A percentile compares a stretch with the other conserved stretches of the same genome.
Evolutionary conservation across 768 basidiomycete species (phyloP).

Genomic region (Collybia sordida): DNA sequence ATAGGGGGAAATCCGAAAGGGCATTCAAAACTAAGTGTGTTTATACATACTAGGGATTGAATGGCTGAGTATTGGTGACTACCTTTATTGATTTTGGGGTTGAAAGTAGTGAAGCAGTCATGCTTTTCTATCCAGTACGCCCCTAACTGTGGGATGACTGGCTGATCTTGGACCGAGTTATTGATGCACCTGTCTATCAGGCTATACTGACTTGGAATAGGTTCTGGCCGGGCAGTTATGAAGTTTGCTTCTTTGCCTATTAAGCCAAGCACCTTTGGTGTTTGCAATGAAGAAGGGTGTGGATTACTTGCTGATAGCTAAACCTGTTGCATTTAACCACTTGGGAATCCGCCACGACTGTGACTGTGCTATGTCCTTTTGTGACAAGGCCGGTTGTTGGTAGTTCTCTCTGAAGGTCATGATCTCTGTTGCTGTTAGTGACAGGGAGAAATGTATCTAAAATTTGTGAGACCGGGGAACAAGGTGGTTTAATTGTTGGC

Average conservation of each 20-base stretch:
- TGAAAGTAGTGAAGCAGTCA: conserved; percentile 4
- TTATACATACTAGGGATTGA: neutral
- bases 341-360: conserved; percentile 34
- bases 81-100: conserved; percentile 10
- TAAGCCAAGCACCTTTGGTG: conserved; percentile 27
- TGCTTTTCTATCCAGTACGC: conserved; percentile 12
- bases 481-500: conserved; percentile 34
- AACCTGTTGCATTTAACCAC: conserved; percentile 34
- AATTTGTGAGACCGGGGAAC: conserved; percentile 47
- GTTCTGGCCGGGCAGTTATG: conserved; percentile 20
- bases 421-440: conserved; percentile 29
- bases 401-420: conserved; percentile 36
- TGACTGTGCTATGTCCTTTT: conserved; percentile 24
- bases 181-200: conserved; percentile 32
- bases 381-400: conserved; percentile 27
- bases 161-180: conserved; percentile 32
- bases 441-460: conserved; percentile 28
- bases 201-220: conserved; percentile 31
- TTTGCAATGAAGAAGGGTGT: conserved; percentile 31
- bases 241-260: conserved; percentile 4
- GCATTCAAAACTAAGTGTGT: conserved; percentile 3
- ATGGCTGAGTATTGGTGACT: neutral
- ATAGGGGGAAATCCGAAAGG: conserved; percentile 22
- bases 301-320: conserved; percentile 42
- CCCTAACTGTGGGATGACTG: conserved; percentile 25